phyloP scores from a whole-genome alignment of 2,329 filamentous ascomycete species.

The Fusarium sacchari region DNA sequence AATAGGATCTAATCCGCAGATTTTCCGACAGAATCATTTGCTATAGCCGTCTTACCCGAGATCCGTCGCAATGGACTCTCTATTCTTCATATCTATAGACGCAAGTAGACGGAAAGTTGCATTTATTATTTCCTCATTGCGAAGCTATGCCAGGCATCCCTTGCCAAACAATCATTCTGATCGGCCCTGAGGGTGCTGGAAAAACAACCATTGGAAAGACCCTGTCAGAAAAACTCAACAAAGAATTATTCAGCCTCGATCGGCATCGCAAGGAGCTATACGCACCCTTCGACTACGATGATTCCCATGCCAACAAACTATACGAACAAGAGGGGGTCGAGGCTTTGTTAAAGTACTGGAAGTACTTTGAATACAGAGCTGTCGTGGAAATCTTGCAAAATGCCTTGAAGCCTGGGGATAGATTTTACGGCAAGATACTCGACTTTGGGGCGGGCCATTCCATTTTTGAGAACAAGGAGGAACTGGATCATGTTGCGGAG shows the following conservation, averaged over 20 bases:
- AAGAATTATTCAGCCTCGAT: neutral
- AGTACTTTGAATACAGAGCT: neutral
- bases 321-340: neutral
- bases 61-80: neutral
- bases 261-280: neutral
- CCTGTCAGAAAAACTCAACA: neutral
- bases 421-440: neutral
- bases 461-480: neutral
- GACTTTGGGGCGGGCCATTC: neutral
- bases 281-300: neutral
- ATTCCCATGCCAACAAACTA: rapidly evolving
- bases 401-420: rapidly evolving
- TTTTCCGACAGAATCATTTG: neutral
- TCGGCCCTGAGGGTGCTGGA: neutral
- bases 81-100: neutral
- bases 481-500: rapidly evolving
- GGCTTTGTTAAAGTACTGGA: neutral
- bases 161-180: neutral
- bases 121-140: no score
- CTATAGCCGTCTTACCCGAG: neutral
- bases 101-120: rapidly evolving
- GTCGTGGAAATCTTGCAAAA: neutral
- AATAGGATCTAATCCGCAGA: no score
- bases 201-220: neutral
- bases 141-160: neutral